These are phyloP conservation scores for Croton laevigatus DNA, from an alignment of 441 rosid species.

Conservation along the genomic window DNA sequence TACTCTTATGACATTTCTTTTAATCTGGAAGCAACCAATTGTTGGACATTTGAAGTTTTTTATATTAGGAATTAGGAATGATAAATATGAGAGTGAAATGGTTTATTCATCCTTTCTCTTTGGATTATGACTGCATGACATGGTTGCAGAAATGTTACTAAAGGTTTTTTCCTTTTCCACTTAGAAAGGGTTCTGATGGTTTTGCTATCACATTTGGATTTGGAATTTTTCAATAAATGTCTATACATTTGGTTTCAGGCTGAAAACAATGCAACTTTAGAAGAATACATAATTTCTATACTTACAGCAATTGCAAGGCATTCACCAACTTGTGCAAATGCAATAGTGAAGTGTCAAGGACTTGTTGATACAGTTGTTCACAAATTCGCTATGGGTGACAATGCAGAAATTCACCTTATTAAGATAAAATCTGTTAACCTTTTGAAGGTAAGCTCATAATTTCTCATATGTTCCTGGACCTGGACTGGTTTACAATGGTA, in stretches of 20 bases:
- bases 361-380: conserved; percentile 60
- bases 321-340: conserved; percentile 72
- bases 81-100: neutral
- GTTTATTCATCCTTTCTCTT: neutral
- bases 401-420: conserved; percentile 41
- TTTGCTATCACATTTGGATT: neutral
- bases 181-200: neutral
- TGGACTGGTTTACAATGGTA: conserved; percentile 6
- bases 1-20: neutral
- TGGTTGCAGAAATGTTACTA: neutral
- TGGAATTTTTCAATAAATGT: conserved; percentile 12
- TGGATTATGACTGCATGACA: conserved; percentile 12
- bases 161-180: neutral
- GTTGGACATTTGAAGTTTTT: conserved; percentile 1
- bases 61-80: neutral
- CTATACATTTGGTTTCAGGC: conserved; percentile 47
- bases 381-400: conserved; percentile 48
- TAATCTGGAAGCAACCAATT: neutral
- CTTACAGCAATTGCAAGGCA: conserved; percentile 82
- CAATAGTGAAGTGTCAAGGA: conserved; percentile 71
- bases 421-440: conserved; percentile 63
- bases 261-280: conserved; percentile 44
- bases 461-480: conserved; percentile 12
- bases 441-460: conserved; percentile 51
- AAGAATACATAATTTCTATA: conserved; percentile 60